phyloP scores from a whole-genome alignment of 2,329 filamentous ascomycete species.

The Phialocephala subalpina region DNA sequence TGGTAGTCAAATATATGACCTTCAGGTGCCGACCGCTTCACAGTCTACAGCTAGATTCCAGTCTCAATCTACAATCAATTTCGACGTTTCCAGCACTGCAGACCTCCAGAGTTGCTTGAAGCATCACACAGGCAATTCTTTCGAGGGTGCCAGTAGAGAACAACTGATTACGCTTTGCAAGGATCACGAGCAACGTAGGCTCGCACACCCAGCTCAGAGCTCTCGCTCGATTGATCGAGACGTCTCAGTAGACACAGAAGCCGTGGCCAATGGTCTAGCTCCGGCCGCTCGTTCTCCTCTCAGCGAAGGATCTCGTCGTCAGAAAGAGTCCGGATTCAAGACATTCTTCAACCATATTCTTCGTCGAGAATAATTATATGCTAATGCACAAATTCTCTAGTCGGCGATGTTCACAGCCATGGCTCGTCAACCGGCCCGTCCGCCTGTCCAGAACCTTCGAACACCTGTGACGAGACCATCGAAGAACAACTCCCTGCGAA shows the following conservation, averaged over 20 bases:
- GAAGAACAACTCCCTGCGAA: not conserved
- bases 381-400: conserved; percentile 2
- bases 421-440: conserved; percentile 13
- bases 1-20: not conserved
- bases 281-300: not conserved
- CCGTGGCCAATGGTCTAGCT: not conserved
- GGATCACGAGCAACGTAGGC: not conserved
- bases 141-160: not conserved
- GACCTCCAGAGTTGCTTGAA: not conserved
- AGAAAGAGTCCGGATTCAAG: not conserved
- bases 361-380: not conserved
- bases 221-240: not conserved
- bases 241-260: not conserved
- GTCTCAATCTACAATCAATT: not conserved
- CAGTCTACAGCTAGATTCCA: not conserved
- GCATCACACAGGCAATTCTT: not conserved
- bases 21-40: not conserved
- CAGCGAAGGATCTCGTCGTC: not conserved
- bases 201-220: not conserved
- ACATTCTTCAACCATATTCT: not conserved
- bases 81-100: not conserved
- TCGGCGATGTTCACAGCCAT: conserved; percentile 15
- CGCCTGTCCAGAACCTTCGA: conserved; percentile 6
- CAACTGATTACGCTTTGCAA: not conserved
- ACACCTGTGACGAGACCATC: conserved; percentile 11